Evolutionary conservation across 805 yeast species (phyloP).

Genomic region (Ascoidea asiatica): DNA sequence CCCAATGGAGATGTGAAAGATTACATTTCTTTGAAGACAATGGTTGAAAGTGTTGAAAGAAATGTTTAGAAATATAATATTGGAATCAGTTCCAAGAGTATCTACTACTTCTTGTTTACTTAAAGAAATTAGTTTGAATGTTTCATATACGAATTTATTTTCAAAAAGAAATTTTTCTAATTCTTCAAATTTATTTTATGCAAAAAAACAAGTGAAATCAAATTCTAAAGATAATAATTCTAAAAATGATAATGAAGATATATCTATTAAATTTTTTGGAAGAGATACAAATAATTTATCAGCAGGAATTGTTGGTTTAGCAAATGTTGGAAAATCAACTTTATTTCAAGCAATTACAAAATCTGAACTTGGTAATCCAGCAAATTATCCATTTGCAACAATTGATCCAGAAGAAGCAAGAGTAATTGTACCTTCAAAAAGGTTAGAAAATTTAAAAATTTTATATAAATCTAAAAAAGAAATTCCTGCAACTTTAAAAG

Average conservation of each 20-base stretch:
- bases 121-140: too few relatives aligned
- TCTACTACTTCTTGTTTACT: too few relatives aligned
- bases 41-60: too few relatives aligned
- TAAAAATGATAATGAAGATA: neutral
- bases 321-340: slow-evolving; percentile 65
- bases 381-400: slow-evolving; percentile 73
- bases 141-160: too few relatives aligned
- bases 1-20: too few relatives aligned
- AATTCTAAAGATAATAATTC: too few relatives aligned
- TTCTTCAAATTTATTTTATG: too few relatives aligned
- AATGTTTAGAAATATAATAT: too few relatives aligned
- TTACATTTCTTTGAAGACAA: too few relatives aligned
- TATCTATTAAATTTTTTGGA: neutral
- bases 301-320: neutral
- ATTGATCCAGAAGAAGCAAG: slow-evolving; percentile 68
- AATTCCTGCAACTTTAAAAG: slow-evolving; percentile 55
- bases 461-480: slow-evolving; percentile 49
- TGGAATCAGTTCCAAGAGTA: too few relatives aligned
- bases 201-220: too few relatives aligned
- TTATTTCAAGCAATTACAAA: slow-evolving; percentile 72
- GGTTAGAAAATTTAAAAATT: slow-evolving; percentile 39
- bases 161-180: too few relatives aligned
- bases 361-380: slow-evolving; percentile 59
- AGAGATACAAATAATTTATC: neutral
- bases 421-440: slow-evolving; percentile 55